Evolutionary conservation across 192 early-diverging fungal species (phyloP).

Genomic region (Coemansia javaensis): DNA sequence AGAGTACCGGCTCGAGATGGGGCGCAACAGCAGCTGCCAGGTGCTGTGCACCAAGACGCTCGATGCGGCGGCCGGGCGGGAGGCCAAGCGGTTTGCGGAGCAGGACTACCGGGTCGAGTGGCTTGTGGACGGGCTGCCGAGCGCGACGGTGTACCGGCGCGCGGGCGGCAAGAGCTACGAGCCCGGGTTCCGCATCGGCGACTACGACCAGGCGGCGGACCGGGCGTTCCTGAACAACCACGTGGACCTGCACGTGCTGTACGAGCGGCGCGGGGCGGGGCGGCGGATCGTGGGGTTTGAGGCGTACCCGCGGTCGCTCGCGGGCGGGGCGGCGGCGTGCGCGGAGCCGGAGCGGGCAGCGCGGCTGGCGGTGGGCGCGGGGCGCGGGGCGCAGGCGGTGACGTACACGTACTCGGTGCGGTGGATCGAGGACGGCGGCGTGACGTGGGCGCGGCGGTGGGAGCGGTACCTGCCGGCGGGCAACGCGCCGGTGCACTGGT

Average conservation of each 20-base stretch:
- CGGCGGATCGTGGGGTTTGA: constrained; percentile 67
- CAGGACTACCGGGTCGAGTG: constrained; percentile 64
- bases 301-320: constrained; percentile 59
- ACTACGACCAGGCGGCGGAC: constrained; percentile 31
- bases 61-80: constrained; percentile 31
- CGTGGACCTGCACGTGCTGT: constrained; percentile 57
- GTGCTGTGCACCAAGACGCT: constrained; percentile 55
- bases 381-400: constrained; percentile 32
- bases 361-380: constrained; percentile 21
- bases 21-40: constrained; percentile 46
- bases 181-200: constrained; percentile 59
- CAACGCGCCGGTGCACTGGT: constrained; percentile 59
- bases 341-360: constrained; percentile 11
- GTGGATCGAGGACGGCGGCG: constrained; percentile 57
- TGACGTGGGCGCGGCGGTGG: constrained; percentile 61
- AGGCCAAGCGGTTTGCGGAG: constrained; percentile 51
- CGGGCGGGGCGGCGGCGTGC: constrained; percentile 22
- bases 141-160: constrained; percentile 49
- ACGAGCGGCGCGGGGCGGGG: constrained; percentile 43
- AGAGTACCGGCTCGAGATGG: constrained; percentile 52
- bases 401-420: constrained; percentile 69
- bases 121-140: constrained; percentile 65
- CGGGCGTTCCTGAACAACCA: constrained; percentile 64
- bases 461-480: constrained; percentile 55
- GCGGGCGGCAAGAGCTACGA: constrained; percentile 41